Base-by-base conservation (phyloP, 208 protist species). In the Leishmania tarentolae region DNA sequence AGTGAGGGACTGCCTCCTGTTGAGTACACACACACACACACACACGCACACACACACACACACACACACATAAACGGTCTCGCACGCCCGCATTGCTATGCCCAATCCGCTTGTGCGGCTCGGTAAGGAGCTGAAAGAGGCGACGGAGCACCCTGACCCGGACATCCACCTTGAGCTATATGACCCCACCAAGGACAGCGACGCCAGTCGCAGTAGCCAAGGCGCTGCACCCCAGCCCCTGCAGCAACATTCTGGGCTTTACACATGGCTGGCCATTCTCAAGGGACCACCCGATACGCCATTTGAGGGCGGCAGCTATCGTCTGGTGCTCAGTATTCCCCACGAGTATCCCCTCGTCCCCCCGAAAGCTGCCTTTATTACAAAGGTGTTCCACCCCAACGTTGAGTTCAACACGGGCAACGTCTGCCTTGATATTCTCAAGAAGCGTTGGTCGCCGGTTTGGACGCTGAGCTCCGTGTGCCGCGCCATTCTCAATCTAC, bases 391-490 rank as follows among this genome's bases (percentile, higher is more conserved):
- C 76, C 96, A 98, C 80, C 95, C 95, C 0, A 98, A 98, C 76
- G 91, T 98, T 8, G 87, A 96, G 83, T 98, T 97, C 81, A 79
- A 80, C 28, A 93, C 79, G 35, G 96, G 96, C 31, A 87, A 93
- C 42, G 94, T 98, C 17, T 98, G 96, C 72, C 83, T 98, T 2
- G 96, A 98, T 75, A 98, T 98, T 76, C 86, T 98, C 44, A 98
- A 98, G 79, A 91, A 77, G 47, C 81, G 83, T 0, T 98, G 96
- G 96, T 93, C 86, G 9, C 96, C 96, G 8, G 96, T 95, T 63
- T 98, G 96, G 95, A 98, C 94, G 28, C 82, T 98, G 35, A 80
- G 53, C n/a, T 91, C 87, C 31, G 93, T 98, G 17, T 98, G 95
- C 80, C 87, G 91, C 11, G 95, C 96, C 5, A 90, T 98, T 71